A percentile compares a stretch with the other conserved stretches of the same genome.
Conservation (phyloP, 257 asterid genomes). For the Hygrophila difformis region DNA sequence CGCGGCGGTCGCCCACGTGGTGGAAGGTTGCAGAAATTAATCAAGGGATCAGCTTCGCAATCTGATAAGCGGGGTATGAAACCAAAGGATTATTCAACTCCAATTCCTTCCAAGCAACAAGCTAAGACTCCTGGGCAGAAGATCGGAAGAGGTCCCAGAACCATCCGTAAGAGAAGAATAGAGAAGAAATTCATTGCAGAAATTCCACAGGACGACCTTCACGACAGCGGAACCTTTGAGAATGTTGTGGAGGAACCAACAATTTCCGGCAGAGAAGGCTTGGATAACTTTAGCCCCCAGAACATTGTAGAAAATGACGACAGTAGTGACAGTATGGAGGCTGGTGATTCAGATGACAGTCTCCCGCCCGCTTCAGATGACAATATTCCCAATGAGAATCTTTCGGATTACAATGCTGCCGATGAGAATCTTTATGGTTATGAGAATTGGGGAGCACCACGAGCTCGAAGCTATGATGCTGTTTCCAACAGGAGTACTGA, state of each 20-base stretch:
- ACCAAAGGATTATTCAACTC: constrained; percentile 46
- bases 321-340: constrained; percentile 45
- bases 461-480: constrained; percentile 16
- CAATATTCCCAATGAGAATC: constrained; percentile 27
- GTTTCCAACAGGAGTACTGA: constrained; percentile 29
- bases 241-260: constrained; percentile 25
- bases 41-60: constrained; percentile 25
- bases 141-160: constrained; percentile 71
- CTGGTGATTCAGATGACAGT: constrained; percentile 39
- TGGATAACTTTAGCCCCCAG: constrained; percentile 17
- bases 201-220: constrained; percentile 22
- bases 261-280: constrained; percentile 19
- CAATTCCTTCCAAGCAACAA: constrained; percentile 52
- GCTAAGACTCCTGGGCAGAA: constrained; percentile 51
- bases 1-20: constrained; percentile 70
- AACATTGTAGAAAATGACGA: constrained; percentile 30
- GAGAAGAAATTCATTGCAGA: constrained; percentile 38
- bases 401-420: constrained; percentile 24
- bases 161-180: constrained; percentile 57
- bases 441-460: constrained; percentile 39
- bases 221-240: constrained; percentile 21
- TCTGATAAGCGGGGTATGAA: constrained; percentile 38
- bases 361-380: too few species aligned
- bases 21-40: constrained; percentile 43
- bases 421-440: constrained; percentile 22